Base-by-base conservation (phyloP, 805 yeast species). In the Blastobotrys terrestris region DNA sequence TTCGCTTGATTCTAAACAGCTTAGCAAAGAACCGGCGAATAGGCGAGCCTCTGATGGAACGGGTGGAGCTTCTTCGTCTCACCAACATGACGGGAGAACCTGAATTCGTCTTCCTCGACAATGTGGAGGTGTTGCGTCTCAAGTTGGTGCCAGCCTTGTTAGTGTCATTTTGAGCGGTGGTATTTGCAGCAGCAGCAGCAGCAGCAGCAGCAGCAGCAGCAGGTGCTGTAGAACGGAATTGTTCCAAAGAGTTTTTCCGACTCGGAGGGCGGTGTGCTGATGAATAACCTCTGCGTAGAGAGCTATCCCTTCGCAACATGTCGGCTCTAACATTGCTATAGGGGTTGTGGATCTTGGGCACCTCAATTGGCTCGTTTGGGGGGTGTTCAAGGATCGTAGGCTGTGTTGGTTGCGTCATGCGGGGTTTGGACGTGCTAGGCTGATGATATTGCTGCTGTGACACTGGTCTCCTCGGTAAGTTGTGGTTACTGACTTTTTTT, bases 81-180 rank as follows among this genome's bases (percentile, higher is more conserved):
- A 55, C 55, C 11, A 57, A 52, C 55, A 57, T 53, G 16, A 57
- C 55, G 5, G 57, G 56, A 11, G 53, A 46, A n/a, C 35, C 35
- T 6, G 35, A 5, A 11, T 20, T 40, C 20, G 48, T 31, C 18
- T n/a, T 45, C 48, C 20, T 45, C 13, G 35, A 26, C 5, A 26
- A 6, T 26, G 35, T 26, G 35, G 35, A 26, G 35, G 35, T 26
- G 35, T 26, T 26, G 5, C 35, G 35, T 11, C 35, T 5, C 35
- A 26, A 26, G 35, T 26, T 26, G 35, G 35, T 26, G 11, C 11
- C 35, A 26, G 5, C 11, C 5, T 26, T 26, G 11, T 26, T 26
- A 26, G 5, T 26, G 11, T 26, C 11, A 26, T 26, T 26, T n/a
- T n/a, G n/a, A n/a, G n/a, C n/a, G n/a, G n/a, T n/a, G n/a, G n/a